Conservation (phyloP, 78 protist genomes). For the Chrysochromulina tobinii region DNA sequence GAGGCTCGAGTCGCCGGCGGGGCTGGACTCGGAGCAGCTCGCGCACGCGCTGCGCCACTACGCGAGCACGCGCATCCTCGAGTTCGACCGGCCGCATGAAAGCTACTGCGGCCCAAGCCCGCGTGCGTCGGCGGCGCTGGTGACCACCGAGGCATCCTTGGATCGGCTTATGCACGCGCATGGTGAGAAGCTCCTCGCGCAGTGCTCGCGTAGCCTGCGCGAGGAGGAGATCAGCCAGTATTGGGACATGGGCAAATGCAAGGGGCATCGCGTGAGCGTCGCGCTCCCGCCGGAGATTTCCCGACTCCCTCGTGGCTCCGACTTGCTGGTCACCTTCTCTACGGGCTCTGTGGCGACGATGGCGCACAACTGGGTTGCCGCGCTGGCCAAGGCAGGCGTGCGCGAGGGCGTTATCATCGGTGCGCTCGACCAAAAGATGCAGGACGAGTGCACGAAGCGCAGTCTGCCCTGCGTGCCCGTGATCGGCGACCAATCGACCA, state of each 20-base stretch:
- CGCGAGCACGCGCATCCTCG: conserved; percentile 4
- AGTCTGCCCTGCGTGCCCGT: not conserved
- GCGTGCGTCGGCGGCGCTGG: not conserved
- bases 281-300: not conserved
- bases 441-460: not conserved
- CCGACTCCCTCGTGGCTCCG: not conserved
- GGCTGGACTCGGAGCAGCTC: conserved; percentile 1
- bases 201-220: not conserved
- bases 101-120: not conserved
- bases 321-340: conserved; percentile 3
- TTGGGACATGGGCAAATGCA: not conserved
- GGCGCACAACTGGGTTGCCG: not conserved
- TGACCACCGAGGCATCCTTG: too few relatives aligned
- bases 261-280: not conserved
- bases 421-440: conserved; percentile 2
- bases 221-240: not conserved
- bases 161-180: too few relatives aligned
- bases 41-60: not conserved
- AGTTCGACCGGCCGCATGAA: not conserved
- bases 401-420: not conserved
- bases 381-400: too few relatives aligned
- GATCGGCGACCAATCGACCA: not conserved
- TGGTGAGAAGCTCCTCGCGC: not conserved
- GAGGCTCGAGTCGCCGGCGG: not conserved
- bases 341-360: conserved; percentile 10